Base-by-base conservation (phyloP, 768 basidiomycete species). In the Favolaschia claudopus region DNA sequence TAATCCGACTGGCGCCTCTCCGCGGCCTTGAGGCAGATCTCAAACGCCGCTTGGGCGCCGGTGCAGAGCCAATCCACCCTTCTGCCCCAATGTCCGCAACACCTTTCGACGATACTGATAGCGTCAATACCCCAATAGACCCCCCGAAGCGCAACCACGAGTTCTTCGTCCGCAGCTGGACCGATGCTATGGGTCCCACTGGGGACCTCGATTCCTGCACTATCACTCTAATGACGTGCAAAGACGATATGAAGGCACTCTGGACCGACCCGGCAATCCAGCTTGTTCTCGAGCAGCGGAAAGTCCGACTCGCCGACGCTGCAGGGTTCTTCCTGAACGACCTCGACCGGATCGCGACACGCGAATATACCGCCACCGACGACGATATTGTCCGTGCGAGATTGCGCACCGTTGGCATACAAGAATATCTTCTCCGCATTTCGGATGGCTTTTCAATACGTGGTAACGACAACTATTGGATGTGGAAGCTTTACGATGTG, bases 401-500 rank as follows among this genome's bases (percentile, higher is more conserved):
- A 13, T 72, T 92, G 27, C 84, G 87, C 33, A 91, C 91, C 4
- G 76, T 88, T 15, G 88, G 87, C 22, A 87, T 92, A 32, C 89
- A 91, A 67, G 88, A 91, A 69, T 79, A 91, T 51, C 75, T 57
- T 7, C 55, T 64, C 6, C 58, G 58, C 28, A 64, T 64, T 29
- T 49, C 17, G 29, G 60, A 64, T 19, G 59, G 63, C 24, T 64
- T 64, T 36, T 42, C 55, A 13, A 31, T 63, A 10, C 52, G 55
- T 63, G 76, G 74, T 24, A 72, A 70, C 43, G 69, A 71, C 10
- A 67, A 76, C 31, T 77, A 76, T 8, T 82, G 78, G 76, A 85
- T 84, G 67, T 92, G 89, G 90, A 79, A 80, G 31, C 85, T 92
- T 55, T 92, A 87, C 72, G 91, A 92, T 68, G 91, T 92, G 44